Evolutionary conservation across 148 eudicot species (phyloP).

Genomic region (Vaccinium macrocarpon): DNA sequence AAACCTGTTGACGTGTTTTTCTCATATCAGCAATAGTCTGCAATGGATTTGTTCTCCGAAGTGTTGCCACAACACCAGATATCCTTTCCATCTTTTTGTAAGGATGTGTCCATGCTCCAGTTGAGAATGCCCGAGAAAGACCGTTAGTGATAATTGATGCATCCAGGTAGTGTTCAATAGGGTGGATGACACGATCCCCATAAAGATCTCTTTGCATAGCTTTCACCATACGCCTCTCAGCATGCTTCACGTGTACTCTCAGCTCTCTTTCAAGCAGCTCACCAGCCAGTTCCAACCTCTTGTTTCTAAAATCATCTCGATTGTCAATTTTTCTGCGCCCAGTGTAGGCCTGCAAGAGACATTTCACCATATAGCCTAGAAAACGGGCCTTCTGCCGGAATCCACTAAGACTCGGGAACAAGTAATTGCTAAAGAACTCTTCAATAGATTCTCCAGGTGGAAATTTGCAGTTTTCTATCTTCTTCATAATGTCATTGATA

Average conservation of each 20-base stretch:
- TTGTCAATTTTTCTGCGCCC: slow-evolving; percentile 81
- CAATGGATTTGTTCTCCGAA: slow-evolving; percentile 86
- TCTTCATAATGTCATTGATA: slow-evolving; percentile 38
- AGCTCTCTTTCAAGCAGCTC: slow-evolving; percentile 87
- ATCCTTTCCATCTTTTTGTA: slow-evolving; percentile 66
- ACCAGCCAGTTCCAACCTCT: slow-evolving; percentile 76
- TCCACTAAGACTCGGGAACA: slow-evolving; percentile 66
- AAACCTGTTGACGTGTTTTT: slow-evolving; percentile 81
- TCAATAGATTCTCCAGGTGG: slow-evolving; percentile 67
- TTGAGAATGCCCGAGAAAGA: slow-evolving; percentile 85
- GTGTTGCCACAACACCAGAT: slow-evolving; percentile 79
- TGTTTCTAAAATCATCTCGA: slow-evolving; percentile 87
- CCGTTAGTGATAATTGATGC: slow-evolving; percentile 90
- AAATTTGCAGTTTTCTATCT: slow-evolving; percentile 44
- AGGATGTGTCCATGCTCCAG: slow-evolving; percentile 86
- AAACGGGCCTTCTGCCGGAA: slow-evolving; percentile 70
- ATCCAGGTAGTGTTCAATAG: slow-evolving; percentile 76
- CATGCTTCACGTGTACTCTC: slow-evolving; percentile 74
- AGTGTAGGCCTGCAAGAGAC: slow-evolving; percentile 61
- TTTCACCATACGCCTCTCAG: slow-evolving; percentile 89
- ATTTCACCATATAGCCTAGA: slow-evolving; percentile 86
- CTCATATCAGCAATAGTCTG: slow-evolving; percentile 83
- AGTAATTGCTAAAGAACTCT: slow-evolving; percentile 39
- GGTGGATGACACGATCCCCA: slow-evolving; percentile 53
- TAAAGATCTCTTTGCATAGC: slow-evolving; percentile 87